Conservation (phyloP, 257 asterid species). For the Anisodus acutangulus region DNA sequence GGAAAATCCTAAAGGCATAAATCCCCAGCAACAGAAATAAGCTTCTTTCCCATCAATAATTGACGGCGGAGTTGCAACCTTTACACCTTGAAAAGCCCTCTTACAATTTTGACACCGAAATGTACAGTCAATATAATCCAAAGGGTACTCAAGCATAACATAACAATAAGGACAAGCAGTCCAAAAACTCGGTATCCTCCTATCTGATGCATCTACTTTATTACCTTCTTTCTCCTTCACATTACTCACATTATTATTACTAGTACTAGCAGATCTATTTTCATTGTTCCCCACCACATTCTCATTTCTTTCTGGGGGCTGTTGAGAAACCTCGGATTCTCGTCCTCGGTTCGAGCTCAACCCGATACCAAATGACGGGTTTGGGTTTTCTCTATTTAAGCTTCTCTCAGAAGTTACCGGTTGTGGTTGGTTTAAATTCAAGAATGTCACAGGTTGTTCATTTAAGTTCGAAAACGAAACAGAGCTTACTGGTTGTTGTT, state of each 20-base stretch:
- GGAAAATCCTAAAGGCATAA: no score
- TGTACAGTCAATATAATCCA: no score
- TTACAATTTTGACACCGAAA: no score
- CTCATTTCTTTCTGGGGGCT: slow-evolving; percentile 27
- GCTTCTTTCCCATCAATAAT: no score
- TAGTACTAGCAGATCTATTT: slow-evolving; percentile 40
- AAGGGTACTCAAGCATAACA: no score
- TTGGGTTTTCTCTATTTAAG: neutral
- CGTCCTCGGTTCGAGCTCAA: neutral
- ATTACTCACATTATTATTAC: slow-evolving; percentile 22
- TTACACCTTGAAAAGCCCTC: no score
- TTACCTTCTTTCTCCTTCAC: slow-evolving; percentile 38
- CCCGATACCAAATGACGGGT: no score
- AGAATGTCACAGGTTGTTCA: slow-evolving; percentile 37
- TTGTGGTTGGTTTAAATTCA: slow-evolving; percentile 27
- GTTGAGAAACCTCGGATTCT: slow-evolving; percentile 23
- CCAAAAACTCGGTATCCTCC: no score
- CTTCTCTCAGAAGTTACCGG: slow-evolving; percentile 43
- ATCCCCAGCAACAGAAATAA: no score
- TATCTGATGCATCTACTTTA: no score
- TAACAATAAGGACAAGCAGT: no score
- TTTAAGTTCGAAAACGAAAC: neutral
- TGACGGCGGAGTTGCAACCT: no score
- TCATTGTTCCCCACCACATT: slow-evolving; percentile 31
- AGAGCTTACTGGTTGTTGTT: neutral